Evolutionary conservation across 169 alveolate species (phyloP).

Genomic region (Plasmodium gonderi): DNA sequence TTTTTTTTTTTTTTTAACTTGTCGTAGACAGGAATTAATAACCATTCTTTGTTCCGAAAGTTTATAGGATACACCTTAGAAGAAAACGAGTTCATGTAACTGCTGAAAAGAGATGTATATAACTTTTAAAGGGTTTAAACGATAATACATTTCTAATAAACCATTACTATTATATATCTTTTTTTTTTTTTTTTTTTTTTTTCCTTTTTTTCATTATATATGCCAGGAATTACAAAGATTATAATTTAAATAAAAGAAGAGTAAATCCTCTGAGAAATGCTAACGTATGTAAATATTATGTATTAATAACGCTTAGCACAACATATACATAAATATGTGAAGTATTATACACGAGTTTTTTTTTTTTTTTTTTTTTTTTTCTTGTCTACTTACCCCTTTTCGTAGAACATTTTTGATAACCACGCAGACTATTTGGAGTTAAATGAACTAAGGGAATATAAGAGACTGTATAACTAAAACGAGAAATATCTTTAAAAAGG

Average conservation of each 20-base stretch:
- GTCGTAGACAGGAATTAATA: slow-evolving; percentile 21
- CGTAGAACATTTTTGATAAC: slow-evolving; percentile 34
- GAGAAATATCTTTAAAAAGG: slow-evolving; percentile 8
- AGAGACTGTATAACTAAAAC: slow-evolving; percentile 55
- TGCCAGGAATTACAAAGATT: slow-evolving; percentile 22
- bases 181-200: neutral
- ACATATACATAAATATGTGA: too few species aligned
- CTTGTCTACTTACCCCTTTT: neutral
- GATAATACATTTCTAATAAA: too few species aligned
- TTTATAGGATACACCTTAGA: slow-evolving; percentile 38
- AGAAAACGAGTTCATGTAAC: slow-evolving; percentile 25
- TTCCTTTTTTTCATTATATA: neutral
- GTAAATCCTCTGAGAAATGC: slow-evolving; percentile 5
- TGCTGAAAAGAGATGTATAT: neutral
- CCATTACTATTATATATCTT: neutral
- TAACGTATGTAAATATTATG: neutral
- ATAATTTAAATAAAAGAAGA: neutral
- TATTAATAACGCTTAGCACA: too few species aligned
- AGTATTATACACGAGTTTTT: too few species aligned
- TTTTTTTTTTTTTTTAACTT: slow-evolving; percentile 4
- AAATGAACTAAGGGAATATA: slow-evolving; percentile 61
- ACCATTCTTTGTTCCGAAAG: slow-evolving; percentile 14
- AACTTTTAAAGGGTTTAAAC: too few species aligned
- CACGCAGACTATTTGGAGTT: slow-evolving; percentile 31
- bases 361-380: neutral